Conservation (phyloP, 2,329 filamentous ascomycete species). For the Cladosporium sp. region DNA sequence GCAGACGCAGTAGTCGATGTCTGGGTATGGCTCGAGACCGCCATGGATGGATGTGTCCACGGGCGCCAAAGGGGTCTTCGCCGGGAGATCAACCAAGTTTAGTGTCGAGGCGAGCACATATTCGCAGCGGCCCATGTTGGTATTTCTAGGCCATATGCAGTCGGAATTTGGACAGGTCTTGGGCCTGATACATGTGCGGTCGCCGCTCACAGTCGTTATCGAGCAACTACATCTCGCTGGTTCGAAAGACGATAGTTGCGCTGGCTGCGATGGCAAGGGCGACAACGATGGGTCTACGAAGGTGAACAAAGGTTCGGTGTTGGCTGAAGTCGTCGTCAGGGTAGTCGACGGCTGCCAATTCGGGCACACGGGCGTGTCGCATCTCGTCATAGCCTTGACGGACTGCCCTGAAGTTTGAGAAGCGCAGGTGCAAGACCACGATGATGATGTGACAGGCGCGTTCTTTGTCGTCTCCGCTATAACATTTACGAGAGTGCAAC, state of each 20-base stretch:
- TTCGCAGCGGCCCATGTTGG: background rate
- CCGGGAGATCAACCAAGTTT: background rate
- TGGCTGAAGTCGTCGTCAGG: too few species aligned
- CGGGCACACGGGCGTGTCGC: conserved; percentile 7
- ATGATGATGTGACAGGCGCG: background rate
- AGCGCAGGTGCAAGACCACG: conserved; percentile 4
- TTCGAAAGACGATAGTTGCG: background rate
- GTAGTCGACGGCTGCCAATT: background rate
- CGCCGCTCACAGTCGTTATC: background rate
- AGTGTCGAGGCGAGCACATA: background rate
- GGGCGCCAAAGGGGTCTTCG: background rate
- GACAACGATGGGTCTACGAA: background rate
- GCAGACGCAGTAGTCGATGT: background rate
- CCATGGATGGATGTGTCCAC: too few species aligned
- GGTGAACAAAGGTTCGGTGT: background rate
- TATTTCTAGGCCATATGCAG: background rate
- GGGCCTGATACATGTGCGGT: background rate
- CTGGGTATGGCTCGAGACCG: background rate
- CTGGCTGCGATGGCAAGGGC: background rate
- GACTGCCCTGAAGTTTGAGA: background rate
- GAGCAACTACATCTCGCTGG: background rate
- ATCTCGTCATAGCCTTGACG: background rate
- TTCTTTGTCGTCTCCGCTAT: too few species aligned
- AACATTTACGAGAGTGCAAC: background rate
- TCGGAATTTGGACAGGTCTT: background rate